A percentile compares a stretch with the other conserved stretches of the same genome.
phyloP scores from a whole-genome alignment of 1,139 yeast species.

The Protomyces inundatus region DNA sequence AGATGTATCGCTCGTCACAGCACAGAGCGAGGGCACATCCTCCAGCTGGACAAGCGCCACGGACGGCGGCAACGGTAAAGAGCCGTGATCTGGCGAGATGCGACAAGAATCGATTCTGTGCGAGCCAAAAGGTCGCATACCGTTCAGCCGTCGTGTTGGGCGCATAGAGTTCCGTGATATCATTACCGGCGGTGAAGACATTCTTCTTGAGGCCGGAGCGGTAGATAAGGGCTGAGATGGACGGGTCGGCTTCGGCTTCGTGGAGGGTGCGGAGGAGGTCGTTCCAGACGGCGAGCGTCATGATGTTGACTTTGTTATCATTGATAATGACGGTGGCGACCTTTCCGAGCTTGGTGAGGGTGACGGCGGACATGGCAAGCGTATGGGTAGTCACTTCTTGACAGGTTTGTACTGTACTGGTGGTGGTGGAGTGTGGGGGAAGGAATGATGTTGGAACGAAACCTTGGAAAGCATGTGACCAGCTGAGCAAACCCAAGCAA shows the following conservation, averaged over 20 bases:
- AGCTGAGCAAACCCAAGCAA: no score
- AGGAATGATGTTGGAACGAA: no score
- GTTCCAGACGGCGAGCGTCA: constrained; percentile 20
- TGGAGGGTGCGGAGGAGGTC: constrained; percentile 8
- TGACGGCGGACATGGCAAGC: constrained; percentile 9
- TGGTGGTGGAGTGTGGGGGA: no score
- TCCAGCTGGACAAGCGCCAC: constrained; percentile 26
- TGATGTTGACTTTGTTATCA: constrained; percentile 23
- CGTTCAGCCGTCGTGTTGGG: constrained; percentile 12
- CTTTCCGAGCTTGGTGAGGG: constrained; percentile 6
- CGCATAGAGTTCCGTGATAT: constrained; percentile 22
- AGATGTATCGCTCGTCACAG: constrained; percentile 12
- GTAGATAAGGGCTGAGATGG: constrained; percentile 14
- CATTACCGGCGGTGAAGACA: constrained; percentile 24
- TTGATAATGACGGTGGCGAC: constrained; percentile 17
- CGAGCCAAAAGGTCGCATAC: constrained; percentile 14
- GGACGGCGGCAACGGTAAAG: constrained; percentile 20
- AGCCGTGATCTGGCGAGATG: constrained; percentile 5
- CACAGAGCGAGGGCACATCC: constrained; percentile 23
- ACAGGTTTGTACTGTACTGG: no score
- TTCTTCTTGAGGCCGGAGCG: constrained; percentile 22
- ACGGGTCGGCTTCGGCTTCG: constrained; percentile 17
- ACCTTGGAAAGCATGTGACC: no score
- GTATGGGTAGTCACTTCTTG: background rate
- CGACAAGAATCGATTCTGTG: constrained; percentile 11